A percentile compares a stretch with the other conserved stretches of the same genome.
These are phyloP conservation scores for Cyclocybe cylindracea DNA, from an alignment of 768 basidiomycete genomes.

Conservation along the genomic window DNA sequence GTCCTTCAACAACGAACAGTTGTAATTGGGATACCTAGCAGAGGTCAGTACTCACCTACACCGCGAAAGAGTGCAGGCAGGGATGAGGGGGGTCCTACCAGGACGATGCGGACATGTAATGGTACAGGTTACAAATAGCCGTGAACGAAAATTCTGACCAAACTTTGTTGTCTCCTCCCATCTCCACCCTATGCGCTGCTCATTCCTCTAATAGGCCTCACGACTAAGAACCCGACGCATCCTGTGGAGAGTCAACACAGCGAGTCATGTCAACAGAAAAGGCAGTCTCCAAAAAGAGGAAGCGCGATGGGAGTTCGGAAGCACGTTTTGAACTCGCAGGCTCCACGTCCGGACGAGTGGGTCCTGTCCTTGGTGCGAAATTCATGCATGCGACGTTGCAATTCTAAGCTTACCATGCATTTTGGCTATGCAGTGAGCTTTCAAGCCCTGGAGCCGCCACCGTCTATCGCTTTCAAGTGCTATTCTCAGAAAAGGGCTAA, in stretches of 20 bases:
- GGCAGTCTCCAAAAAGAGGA: constrained; percentile 43
- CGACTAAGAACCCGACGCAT: not conserved
- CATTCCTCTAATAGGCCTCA: not conserved
- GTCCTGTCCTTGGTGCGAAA: constrained; percentile 39
- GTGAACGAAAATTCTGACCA: constrained; percentile 12
- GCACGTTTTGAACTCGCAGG: constrained; percentile 32
- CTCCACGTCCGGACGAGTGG: constrained; percentile 26
- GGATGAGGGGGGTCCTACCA: constrained; percentile 13
- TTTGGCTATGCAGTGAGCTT: constrained; percentile 38
- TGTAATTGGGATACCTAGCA: constrained; percentile 9
- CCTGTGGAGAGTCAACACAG: not conserved
- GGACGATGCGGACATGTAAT: constrained; percentile 20
- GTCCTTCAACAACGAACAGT: constrained; percentile 10
- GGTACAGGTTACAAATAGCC: constrained; percentile 23
- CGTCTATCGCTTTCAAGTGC: constrained; percentile 60
- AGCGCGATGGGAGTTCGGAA: constrained; percentile 31
- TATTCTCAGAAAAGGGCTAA: constrained; percentile 51
- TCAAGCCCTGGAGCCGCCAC: constrained; percentile 62
- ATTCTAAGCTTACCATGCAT: not conserved
- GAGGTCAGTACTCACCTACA: constrained; percentile 15
- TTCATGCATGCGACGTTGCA: not conserved
- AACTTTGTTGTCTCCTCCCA: constrained; percentile 14
- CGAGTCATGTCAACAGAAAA: constrained; percentile 35
- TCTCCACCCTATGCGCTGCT: constrained; percentile 8
- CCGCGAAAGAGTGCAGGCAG: constrained; percentile 5